These are phyloP conservation scores for Neltuma alba DNA, from an alignment of 306 rosid species.

Conservation along the genomic window DNA sequence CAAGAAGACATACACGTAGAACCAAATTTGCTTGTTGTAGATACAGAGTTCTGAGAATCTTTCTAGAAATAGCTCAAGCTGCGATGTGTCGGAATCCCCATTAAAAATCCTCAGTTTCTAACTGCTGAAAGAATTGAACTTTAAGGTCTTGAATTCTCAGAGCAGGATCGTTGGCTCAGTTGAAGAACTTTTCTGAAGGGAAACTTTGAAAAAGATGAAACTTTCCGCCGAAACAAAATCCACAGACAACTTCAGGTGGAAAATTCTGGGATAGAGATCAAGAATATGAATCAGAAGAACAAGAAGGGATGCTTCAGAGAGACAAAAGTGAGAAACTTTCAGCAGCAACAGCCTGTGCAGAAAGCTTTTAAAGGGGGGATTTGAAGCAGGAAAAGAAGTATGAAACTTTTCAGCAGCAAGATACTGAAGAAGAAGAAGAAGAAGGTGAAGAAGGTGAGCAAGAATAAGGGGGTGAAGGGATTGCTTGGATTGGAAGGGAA, in stretches of 20 bases:
- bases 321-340: slow-evolving; percentile 4
- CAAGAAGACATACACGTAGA: background rate
- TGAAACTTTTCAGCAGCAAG: background rate
- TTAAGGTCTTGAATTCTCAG: slow-evolving; percentile 3
- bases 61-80: slow-evolving; percentile 25
- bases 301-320: background rate
- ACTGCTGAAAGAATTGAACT: background rate
- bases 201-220: background rate
- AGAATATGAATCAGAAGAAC: slow-evolving; percentile 37
- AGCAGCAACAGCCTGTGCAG: background rate
- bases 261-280: background rate
- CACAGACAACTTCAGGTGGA: background rate
- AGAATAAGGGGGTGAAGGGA: slow-evolving; percentile 52
- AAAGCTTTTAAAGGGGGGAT: background rate
- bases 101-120: background rate
- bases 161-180: background rate
- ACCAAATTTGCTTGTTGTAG: background rate
- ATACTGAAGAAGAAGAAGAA: background rate
- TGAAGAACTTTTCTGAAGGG: background rate
- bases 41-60: background rate
- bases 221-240: slow-evolving; percentile 14
- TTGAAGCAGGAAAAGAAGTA: slow-evolving; percentile 5
- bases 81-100: background rate
- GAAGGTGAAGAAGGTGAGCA: slow-evolving; percentile 89
- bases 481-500: slow-evolving; percentile 85